phyloP scores from a whole-genome alignment of 305 asterid species.

The Fraxinus velutina region DNA sequence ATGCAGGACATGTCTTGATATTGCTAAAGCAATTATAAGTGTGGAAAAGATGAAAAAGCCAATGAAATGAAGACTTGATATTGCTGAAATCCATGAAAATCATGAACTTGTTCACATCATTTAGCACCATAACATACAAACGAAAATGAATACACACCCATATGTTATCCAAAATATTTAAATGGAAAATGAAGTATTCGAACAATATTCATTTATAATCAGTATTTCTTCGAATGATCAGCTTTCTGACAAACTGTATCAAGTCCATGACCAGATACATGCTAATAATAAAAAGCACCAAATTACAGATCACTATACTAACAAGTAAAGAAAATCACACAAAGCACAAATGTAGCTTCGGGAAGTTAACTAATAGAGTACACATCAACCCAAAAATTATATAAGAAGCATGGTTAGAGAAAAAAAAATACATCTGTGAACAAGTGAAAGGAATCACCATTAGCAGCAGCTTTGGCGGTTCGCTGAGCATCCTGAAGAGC shows the following conservation, averaged over 20 bases:
- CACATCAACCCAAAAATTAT: not conserved
- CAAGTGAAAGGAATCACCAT: slow-evolving; percentile 40
- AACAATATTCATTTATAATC: not conserved
- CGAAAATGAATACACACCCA: not conserved
- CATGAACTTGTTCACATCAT: not conserved
- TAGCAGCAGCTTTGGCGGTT: slow-evolving; percentile 79
- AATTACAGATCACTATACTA: not conserved
- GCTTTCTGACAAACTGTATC: not conserved
- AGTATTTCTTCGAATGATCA: not conserved
- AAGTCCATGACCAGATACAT: not conserved
- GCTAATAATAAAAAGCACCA: not conserved
- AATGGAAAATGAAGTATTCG: not conserved
- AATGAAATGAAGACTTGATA: not conserved
- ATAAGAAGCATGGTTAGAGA: not conserved
- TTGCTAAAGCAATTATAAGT: not conserved
- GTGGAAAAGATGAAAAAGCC: not conserved
- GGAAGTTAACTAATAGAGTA: not conserved
- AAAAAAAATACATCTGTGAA: not conserved
- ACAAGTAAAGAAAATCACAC: not conserved
- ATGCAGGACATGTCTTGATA: not conserved
- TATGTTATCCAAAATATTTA: not conserved
- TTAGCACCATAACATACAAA: not conserved
- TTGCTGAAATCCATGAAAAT: not conserved
- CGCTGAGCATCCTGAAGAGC: slow-evolving; percentile 92
- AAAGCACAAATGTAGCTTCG: not conserved